phyloP scores from a whole-genome alignment of 768 basidiomycete species.

The Cubamyces lactineus region DNA sequence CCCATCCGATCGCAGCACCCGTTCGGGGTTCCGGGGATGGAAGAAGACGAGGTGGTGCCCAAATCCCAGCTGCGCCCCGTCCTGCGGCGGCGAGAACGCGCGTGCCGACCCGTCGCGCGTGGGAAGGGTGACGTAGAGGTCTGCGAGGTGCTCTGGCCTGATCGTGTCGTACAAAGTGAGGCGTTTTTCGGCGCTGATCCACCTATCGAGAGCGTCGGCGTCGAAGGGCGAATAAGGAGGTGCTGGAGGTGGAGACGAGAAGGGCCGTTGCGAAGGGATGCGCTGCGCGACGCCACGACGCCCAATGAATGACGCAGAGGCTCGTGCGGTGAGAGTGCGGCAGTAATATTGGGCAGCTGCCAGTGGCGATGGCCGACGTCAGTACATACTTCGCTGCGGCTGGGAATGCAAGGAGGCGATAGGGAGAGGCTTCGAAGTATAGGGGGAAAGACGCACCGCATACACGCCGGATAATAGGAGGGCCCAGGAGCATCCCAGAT shows the following conservation, averaged over 20 bases:
- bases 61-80: conserved; percentile 49
- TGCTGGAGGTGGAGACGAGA: conserved; percentile 18
- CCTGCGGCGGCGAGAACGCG: conserved; percentile 43
- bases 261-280: conserved; percentile 17
- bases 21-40: conserved; percentile 64
- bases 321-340: conserved; percentile 20
- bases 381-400: conserved; percentile 12
- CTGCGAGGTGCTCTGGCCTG: conserved; percentile 57
- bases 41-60: conserved; percentile 81
- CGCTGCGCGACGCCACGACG: conserved; percentile 20
- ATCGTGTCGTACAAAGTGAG: conserved; percentile 54
- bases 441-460: conserved; percentile 8
- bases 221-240: conserved; percentile 2
- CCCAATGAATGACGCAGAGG: neutral
- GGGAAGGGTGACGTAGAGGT: conserved; percentile 71
- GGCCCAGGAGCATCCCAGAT: conserved; percentile 18
- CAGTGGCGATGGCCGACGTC: conserved; percentile 15
- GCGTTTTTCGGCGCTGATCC: conserved; percentile 54
- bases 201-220: conserved; percentile 46
- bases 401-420: conserved; percentile 19
- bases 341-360: neutral
- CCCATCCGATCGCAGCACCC: conserved; percentile 62
- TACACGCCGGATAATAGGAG: neutral
- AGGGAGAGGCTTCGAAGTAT: neutral
- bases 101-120: conserved; percentile 62